Evolutionary conservation across 805 yeast genomes (phyloP).

Genomic region (Metschnikowia aberdeeniae): DNA sequence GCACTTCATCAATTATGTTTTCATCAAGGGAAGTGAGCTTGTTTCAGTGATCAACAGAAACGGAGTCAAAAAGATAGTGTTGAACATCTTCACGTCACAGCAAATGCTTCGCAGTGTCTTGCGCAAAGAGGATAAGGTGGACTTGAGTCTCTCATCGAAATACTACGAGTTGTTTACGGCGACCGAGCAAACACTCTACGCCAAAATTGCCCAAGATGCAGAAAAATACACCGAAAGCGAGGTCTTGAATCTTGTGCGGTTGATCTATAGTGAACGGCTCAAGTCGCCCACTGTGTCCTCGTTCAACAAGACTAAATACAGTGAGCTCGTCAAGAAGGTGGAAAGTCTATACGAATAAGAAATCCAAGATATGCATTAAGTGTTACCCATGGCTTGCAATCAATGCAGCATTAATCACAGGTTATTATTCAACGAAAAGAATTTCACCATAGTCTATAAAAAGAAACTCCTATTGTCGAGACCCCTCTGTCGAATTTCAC

Average conservation of each 20-base stretch:
- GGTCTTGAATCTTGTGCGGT: slow-evolving; percentile 46
- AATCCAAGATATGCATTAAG: not conserved
- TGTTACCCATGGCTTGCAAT: not conserved
- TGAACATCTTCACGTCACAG: slow-evolving; percentile 62
- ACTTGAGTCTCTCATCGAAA: slow-evolving; percentile 48
- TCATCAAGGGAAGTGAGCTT: slow-evolving; percentile 50
- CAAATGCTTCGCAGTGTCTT: slow-evolving; percentile 63
- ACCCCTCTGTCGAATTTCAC: too few species aligned
- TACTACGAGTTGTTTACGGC: slow-evolving; percentile 55
- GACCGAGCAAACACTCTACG: slow-evolving; percentile 46
- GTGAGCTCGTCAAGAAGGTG: slow-evolving; percentile 30
- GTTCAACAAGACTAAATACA: slow-evolving; percentile 37
- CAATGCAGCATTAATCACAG: not conserved
- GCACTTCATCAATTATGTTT: slow-evolving; percentile 45
- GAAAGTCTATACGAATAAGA: slow-evolving; percentile 11
- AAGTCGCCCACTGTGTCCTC: slow-evolving; percentile 35
- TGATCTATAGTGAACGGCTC: slow-evolving; percentile 47
- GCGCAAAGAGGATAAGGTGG: slow-evolving; percentile 47
- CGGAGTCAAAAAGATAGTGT: slow-evolving; percentile 56
- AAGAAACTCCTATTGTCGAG: too few species aligned
- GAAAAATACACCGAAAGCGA: slow-evolving; percentile 42
- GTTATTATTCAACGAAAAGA: too few species aligned
- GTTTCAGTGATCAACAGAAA: slow-evolving; percentile 49
- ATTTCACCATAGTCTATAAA: too few species aligned
- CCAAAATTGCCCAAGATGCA: slow-evolving; percentile 31